A percentile compares a stretch with the other conserved stretches of the same genome.
phyloP scores from a whole-genome alignment of 106 monocot genomes.

The Platanthera guangdongensis region DNA sequence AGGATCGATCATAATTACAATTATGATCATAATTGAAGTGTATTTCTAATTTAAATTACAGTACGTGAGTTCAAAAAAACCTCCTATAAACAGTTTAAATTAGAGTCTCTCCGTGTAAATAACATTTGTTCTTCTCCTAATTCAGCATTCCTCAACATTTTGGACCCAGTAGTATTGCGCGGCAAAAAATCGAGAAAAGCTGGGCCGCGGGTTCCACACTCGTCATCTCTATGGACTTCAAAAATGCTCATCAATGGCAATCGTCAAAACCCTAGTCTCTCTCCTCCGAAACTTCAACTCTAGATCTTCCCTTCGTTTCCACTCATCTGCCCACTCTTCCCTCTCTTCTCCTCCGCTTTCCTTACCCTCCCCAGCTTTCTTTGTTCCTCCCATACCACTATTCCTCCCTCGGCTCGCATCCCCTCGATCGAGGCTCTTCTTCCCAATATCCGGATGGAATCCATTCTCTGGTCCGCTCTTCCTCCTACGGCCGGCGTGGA shows the following conservation, averaged over 20 bases:
- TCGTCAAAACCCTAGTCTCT: constrained; percentile 31
- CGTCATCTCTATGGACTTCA: too few relatives aligned
- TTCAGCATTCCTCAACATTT: too few relatives aligned
- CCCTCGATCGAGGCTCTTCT: constrained; percentile 14
- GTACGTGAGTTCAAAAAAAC: too few relatives aligned
- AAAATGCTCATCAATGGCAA: constrained; percentile 33
- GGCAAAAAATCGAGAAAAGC: too few relatives aligned
- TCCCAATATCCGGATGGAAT: constrained; percentile 10
- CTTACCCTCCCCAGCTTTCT: constrained; percentile 6
- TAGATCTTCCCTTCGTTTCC: constrained; percentile 12
- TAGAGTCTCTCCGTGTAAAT: too few relatives aligned
- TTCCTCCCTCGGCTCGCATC: constrained; percentile 20
- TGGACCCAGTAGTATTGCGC: too few relatives aligned
- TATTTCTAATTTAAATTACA: too few relatives aligned
- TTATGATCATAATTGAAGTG: too few relatives aligned
- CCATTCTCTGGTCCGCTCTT: constrained; percentile 43
- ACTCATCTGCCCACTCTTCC: not conserved
- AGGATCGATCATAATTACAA: too few relatives aligned
- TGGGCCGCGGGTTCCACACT: not conserved
- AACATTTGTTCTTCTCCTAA: too few relatives aligned
- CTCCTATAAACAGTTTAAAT: too few relatives aligned
- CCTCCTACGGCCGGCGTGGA: constrained; percentile 68
- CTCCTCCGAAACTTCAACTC: constrained; percentile 33
- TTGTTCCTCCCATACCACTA: constrained; percentile 10
- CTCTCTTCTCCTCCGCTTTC: constrained; percentile 3